phyloP scores from a whole-genome alignment of 2,329 filamentous ascomycete genomes.

The Lecanicillium sp. region DNA sequence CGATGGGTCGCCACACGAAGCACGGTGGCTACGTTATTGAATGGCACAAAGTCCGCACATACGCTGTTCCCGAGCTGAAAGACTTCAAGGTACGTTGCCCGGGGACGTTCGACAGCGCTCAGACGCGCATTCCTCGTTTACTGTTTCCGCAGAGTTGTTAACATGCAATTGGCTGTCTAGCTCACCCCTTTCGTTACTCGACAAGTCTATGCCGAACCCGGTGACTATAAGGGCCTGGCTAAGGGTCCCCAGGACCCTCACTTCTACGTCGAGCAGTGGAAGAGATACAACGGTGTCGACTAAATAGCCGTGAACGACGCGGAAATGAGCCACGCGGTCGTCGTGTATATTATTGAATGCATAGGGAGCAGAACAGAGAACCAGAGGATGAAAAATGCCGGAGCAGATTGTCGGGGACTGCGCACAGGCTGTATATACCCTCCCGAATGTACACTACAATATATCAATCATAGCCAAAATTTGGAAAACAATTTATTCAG shows the following conservation, averaged over 20 bases:
- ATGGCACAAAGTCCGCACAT: constrained; percentile 84
- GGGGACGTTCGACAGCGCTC: not conserved
- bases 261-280: constrained; percentile 60
- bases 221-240: constrained; percentile 47
- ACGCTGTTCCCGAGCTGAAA: constrained; percentile 67
- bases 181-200: constrained; percentile 73
- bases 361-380: not conserved
- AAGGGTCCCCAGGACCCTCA: constrained; percentile 55
- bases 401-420: constrained; percentile 16
- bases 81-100: constrained; percentile 61
- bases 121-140: no score
- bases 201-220: constrained; percentile 46
- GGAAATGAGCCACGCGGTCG: not conserved
- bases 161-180: constrained; percentile 37
- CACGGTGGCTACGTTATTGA: constrained; percentile 80
- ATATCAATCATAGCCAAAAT: not conserved
- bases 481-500: not conserved
- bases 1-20: constrained; percentile 79
- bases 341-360: not conserved
- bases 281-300: constrained; percentile 58
- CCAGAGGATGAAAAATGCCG: constrained; percentile 1
- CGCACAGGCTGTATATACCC: constrained; percentile 18
- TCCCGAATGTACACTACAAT: constrained; percentile 9
- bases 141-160: not conserved
- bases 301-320: constrained; percentile 25